phyloP scores from a whole-genome alignment of 495 filamentous ascomycete species.

The Parathielavia appendiculata region DNA sequence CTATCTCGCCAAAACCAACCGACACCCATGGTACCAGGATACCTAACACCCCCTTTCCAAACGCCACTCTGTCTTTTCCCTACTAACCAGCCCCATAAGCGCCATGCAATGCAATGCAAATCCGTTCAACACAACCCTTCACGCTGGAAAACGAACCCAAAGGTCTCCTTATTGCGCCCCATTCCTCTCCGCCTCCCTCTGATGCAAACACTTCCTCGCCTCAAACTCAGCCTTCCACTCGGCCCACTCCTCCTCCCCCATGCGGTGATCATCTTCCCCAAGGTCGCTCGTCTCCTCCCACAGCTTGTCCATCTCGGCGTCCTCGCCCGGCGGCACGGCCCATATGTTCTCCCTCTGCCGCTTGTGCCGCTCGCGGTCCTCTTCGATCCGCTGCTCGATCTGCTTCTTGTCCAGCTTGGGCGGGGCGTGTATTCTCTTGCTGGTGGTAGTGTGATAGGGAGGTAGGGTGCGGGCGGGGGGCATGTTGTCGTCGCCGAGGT shows the following conservation, averaged over 20 bases:
- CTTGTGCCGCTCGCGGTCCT: slow-evolving; percentile 94
- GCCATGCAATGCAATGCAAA: not conserved
- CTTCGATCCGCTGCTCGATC: slow-evolving; percentile 93
- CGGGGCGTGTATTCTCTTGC: slow-evolving; percentile 21
- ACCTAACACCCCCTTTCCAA: not conserved
- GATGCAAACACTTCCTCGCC: slow-evolving; percentile 21
- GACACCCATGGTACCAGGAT: too few species aligned
- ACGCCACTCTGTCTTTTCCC: not conserved
- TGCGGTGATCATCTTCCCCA: slow-evolving; percentile 74
- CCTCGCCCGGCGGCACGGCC: slow-evolving; percentile 64
- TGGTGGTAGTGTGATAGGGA: slow-evolving; percentile 14
- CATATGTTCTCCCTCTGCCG: slow-evolving; percentile 82
- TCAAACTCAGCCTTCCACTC: slow-evolving; percentile 40
- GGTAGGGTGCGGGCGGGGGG: slow-evolving; percentile 29
- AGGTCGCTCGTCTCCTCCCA: slow-evolving; percentile 78
- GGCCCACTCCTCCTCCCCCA: slow-evolving; percentile 64
- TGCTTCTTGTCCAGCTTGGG: slow-evolving; percentile 67
- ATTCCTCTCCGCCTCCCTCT: slow-evolving; percentile 8
- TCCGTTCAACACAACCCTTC: not conserved
- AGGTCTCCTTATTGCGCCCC: slow-evolving; percentile 4
- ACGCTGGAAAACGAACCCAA: too few species aligned
- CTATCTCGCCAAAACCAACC: too few species aligned
- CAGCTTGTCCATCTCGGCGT: slow-evolving; percentile 58
- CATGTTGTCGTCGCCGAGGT: slow-evolving; percentile 18
- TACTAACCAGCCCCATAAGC: not conserved